Conservation (phyloP, 2,329 filamentous ascomycete genomes). For the Tricladium varicosporioides region DNA sequence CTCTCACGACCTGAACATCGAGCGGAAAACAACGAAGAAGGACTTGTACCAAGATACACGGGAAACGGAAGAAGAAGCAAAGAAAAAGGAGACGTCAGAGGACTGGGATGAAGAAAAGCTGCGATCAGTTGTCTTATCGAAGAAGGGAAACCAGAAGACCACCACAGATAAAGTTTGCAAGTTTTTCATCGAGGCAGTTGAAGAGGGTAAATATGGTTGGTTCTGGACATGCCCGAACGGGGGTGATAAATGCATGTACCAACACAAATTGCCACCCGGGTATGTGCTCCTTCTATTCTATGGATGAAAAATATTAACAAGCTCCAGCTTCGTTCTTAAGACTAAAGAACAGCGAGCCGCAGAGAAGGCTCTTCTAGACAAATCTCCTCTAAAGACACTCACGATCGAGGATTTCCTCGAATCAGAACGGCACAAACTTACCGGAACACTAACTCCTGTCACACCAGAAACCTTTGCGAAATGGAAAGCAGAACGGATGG, state of each 20-base stretch:
- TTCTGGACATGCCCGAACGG: conserved; percentile 98
- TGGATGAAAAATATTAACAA: conserved; percentile 26
- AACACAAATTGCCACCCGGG: conserved; percentile 91
- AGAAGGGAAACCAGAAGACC: conserved; percentile 95
- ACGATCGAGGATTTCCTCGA: conserved; percentile 98
- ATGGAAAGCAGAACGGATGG: conserved; percentile 92
- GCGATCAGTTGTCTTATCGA: conserved; percentile 83
- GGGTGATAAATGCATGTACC: conserved; percentile 98
- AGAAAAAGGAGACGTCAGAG: conserved; percentile 89
- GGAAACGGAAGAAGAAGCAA: conserved; percentile 69
- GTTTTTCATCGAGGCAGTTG: conserved; percentile 93
- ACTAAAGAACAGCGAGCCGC: conserved; percentile 95
- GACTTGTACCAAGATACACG: conserved; percentile 85
- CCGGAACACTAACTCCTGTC: conserved; percentile 87
- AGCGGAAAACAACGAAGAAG: conserved; percentile 90
- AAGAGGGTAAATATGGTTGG: conserved; percentile 99
- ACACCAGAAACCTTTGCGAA: conserved; percentile 90
- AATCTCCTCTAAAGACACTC: conserved; percentile 89
- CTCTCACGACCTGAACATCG: conserved; percentile 83
- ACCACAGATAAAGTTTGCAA: conserved; percentile 99
- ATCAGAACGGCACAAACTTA: conserved; percentile 92
- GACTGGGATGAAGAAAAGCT: conserved; percentile 99
- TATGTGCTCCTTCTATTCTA: conserved; percentile 47
- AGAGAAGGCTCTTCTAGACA: conserved; percentile 94
- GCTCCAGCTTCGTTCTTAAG: conserved; percentile 82